A percentile compares a stretch with the other conserved stretches of the same genome.
These are phyloP conservation scores for Aspergillus aculeatus DNA, from an alignment of 2,329 filamentous ascomycete species.

Conservation along the genomic window DNA sequence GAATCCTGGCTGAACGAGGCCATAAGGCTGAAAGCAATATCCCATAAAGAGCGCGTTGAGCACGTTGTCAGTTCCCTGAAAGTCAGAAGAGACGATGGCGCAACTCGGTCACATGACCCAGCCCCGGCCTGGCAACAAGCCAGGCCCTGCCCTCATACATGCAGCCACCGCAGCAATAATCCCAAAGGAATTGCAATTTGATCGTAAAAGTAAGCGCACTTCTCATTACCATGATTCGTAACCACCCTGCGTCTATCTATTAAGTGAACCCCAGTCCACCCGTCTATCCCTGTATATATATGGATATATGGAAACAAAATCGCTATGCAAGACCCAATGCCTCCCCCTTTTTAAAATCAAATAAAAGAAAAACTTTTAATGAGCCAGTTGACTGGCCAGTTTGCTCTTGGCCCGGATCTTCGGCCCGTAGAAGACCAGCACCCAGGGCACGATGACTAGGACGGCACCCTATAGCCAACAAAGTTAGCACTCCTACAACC, in stretches of 20 bases:
- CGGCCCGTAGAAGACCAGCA: slow-evolving; percentile 75
- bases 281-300: background rate
- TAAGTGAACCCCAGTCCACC: background rate
- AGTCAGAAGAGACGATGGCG: no score
- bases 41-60: no score
- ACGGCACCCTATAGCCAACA: slow-evolving; percentile 42
- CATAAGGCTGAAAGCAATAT: no score
- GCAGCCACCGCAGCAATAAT: no score
- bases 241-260: background rate
- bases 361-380: background rate
- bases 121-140: no score
- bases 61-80: no score
- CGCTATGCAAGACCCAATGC: background rate
- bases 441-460: slow-evolving; percentile 82
- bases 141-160: no score
- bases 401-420: slow-evolving; percentile 72
- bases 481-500: slow-evolving; percentile 10
- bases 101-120: no score
- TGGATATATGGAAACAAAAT: background rate
- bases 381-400: slow-evolving; percentile 58
- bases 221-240: background rate
- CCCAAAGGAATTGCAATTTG: no score
- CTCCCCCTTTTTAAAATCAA: background rate
- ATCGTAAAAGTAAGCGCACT: background rate
- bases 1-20: no score